Evolutionary conservation across 2,329 filamentous ascomycete species (phyloP).

Genomic region (Aspergillus amoenus): DNA sequence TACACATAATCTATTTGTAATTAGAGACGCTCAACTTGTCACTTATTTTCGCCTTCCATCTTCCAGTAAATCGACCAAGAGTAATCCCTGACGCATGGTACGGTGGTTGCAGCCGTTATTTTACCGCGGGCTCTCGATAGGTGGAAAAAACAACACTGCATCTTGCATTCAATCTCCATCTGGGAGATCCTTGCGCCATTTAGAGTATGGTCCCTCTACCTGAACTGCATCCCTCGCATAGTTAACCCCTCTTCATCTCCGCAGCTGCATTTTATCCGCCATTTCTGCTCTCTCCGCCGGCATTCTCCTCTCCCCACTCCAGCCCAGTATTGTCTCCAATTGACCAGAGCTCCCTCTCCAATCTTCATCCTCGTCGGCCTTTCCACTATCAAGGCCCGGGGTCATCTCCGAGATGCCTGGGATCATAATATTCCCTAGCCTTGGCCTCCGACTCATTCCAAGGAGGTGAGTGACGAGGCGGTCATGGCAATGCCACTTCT

Average conservation of each 20-base stretch:
- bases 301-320: background rate
- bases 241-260: background rate
- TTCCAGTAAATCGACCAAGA: background rate
- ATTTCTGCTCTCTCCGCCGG: constrained; percentile 3
- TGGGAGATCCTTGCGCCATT: background rate
- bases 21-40: background rate
- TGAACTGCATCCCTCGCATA: background rate
- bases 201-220: no score
- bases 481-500: background rate
- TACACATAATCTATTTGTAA: constrained; percentile 7
- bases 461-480: background rate
- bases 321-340: background rate
- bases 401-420: constrained; percentile 14
- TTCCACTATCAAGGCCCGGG: constrained; percentile 2
- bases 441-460: background rate
- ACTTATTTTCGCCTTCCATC: background rate
- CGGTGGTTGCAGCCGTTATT: constrained; percentile 2
- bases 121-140: constrained; percentile 10
- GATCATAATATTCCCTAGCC: constrained; percentile 2
- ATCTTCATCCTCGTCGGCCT: background rate
- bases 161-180: background rate
- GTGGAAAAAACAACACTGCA: constrained; percentile 10
- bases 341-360: background rate
- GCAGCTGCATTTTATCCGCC: constrained; percentile 15
- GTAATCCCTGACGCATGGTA: background rate